Evolutionary conservation across 306 rosid species (phyloP).

Genomic region (Geum urbanum): DNA sequence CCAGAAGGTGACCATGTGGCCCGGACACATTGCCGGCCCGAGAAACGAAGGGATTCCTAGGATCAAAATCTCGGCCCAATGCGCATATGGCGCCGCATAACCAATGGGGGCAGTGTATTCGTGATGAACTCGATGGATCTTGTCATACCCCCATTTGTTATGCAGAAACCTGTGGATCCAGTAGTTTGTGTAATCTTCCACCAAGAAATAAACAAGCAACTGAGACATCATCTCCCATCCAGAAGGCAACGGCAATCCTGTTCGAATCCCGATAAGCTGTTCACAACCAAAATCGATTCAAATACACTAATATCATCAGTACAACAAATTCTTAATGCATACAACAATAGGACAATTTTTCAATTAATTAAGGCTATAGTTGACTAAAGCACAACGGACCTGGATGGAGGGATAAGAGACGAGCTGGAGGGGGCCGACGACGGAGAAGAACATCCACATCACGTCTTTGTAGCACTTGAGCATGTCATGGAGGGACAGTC

Average conservation of each 20-base stretch:
- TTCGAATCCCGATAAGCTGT: slow-evolving; percentile 71
- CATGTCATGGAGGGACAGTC: slow-evolving; percentile 47
- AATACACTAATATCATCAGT: neutral
- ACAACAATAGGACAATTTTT: too few relatives aligned
- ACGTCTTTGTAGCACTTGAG: slow-evolving; percentile 62
- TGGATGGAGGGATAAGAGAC: slow-evolving; percentile 63
- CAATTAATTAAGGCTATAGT: too few relatives aligned
- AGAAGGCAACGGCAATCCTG: slow-evolving; percentile 70
- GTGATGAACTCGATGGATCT: slow-evolving; percentile 76
- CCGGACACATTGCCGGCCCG: slow-evolving; percentile 78
- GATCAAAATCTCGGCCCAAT: slow-evolving; percentile 81
- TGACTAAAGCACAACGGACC: too few relatives aligned
- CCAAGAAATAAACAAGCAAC: slow-evolving; percentile 53
- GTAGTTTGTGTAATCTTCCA: slow-evolving; percentile 72
- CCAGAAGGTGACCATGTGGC: slow-evolving; percentile 82
- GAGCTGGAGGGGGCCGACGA: slow-evolving; percentile 71
- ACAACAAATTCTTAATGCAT: neutral
- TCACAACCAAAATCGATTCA: slow-evolving; percentile 6
- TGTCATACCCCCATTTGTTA: slow-evolving; percentile 69
- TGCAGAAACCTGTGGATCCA: slow-evolving; percentile 83
- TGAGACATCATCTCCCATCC: slow-evolving; percentile 67
- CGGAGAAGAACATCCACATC: slow-evolving; percentile 58
- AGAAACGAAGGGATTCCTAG: slow-evolving; percentile 75
- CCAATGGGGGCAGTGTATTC: slow-evolving; percentile 75
- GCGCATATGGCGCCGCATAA: slow-evolving; percentile 76